Evolutionary conservation across 2,329 filamentous ascomycete species (phyloP).

Genomic region (Fusarium sp.): DNA sequence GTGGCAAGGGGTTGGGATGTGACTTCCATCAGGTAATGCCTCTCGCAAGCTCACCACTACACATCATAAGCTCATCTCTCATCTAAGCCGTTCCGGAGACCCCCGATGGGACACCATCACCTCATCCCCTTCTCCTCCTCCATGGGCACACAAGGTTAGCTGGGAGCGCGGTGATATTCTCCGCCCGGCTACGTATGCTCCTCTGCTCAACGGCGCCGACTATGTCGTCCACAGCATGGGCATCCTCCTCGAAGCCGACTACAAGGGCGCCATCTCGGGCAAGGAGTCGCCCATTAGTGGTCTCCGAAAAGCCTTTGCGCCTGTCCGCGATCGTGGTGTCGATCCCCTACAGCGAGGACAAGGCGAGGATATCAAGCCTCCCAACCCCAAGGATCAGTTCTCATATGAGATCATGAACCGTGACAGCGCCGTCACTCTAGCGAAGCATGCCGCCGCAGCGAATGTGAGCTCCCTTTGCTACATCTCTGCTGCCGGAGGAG

Average conservation of each 20-base stretch:
- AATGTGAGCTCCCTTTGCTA: constrained; percentile 81
- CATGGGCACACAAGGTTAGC: constrained; percentile 84
- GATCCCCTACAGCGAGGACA: constrained; percentile 76
- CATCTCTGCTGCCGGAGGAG: constrained; percentile 88
- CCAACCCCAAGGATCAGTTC: constrained; percentile 78
- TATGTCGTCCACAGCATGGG: constrained; percentile 96
- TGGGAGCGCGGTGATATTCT: constrained; percentile 94
- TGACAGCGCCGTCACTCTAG: constrained; percentile 85
- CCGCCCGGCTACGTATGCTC: constrained; percentile 81
- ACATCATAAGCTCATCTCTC: constrained; percentile 32
- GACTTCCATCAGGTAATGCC: constrained; percentile 83
- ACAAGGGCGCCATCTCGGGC: constrained; percentile 91
- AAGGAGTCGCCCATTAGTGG: constrained; percentile 85
- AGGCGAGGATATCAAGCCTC: constrained; percentile 71
- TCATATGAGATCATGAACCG: constrained; percentile 99
- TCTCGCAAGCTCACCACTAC: constrained; percentile 4
- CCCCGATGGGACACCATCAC: constrained; percentile 87
- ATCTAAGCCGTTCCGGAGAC: constrained; percentile 83
- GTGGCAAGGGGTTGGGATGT: constrained; percentile 90
- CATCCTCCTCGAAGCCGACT: constrained; percentile 95
- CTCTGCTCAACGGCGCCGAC: constrained; percentile 80
- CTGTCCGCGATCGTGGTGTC: constrained; percentile 70
- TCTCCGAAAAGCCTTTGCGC: constrained; percentile 81
- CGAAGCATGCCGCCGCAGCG: constrained; percentile 76
- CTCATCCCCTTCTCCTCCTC: constrained; percentile 75